Percentiles rank a stretch among this genome's conserved stretches.
Evolutionary conservation across 768 basidiomycete genomes (phyloP).

Genomic region (Mycena alexandri): DNA sequence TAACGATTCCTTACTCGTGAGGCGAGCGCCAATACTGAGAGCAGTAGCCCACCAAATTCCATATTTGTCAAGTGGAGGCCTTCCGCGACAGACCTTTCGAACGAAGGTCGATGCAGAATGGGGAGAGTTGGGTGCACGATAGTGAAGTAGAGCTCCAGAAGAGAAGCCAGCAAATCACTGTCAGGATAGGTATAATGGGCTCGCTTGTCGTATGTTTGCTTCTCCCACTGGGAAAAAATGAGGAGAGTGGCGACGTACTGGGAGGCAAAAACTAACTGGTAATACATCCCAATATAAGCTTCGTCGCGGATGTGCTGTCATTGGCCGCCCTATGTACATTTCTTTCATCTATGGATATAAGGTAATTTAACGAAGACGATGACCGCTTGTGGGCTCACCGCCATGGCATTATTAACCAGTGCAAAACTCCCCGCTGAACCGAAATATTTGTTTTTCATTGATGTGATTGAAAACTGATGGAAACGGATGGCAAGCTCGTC

Average conservation of each 20-base stretch:
- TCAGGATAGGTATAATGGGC: conserved; percentile 60
- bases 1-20: conserved; percentile 57
- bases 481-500: conserved; percentile 7
- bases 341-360: conserved; percentile 10
- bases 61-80: conserved; percentile 63
- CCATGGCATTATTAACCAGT: conserved; percentile 55
- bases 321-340: conserved; percentile 8
- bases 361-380: conserved; percentile 40
- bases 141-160: conserved; percentile 74
- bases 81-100: conserved; percentile 61
- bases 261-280: conserved; percentile 12
- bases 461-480: background rate
- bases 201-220: conserved; percentile 40
- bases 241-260: too few relatives aligned
- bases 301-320: conserved; percentile 6
- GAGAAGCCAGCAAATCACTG: conserved; percentile 56
- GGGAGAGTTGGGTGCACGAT: conserved; percentile 63
- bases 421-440: conserved; percentile 59
- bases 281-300: conserved; percentile 36
- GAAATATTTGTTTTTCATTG: conserved; percentile 45
- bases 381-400: conserved; percentile 43
- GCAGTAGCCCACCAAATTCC: conserved; percentile 67
- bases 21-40: conserved; percentile 75
- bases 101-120: conserved; percentile 76
- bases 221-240: conserved; percentile 51